Percentiles rank a stretch among this genome's conserved stretches.
Evolutionary conservation across 176 grass and related monocot genomes (phyloP).

Genomic region (Carex littledalei): DNA sequence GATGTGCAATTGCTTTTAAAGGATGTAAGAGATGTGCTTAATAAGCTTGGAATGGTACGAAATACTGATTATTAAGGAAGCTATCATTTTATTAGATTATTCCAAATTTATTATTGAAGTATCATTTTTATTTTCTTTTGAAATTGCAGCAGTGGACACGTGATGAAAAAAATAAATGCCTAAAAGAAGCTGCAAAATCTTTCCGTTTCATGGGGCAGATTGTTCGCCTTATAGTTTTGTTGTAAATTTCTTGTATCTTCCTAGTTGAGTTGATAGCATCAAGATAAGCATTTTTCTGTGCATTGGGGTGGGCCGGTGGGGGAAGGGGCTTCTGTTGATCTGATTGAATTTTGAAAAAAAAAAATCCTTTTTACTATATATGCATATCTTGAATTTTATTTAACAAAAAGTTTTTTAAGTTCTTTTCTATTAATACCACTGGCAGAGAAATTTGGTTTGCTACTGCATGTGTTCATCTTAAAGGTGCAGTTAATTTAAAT

Average conservation of each 20-base stretch:
- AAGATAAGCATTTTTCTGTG: not conserved
- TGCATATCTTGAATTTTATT: not conserved
- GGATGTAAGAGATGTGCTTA: constrained; percentile 63
- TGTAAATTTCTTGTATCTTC: constrained; percentile 8
- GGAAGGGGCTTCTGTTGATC: not conserved
- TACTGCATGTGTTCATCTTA: not conserved
- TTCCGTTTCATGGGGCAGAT: constrained; percentile 64
- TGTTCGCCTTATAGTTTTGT: constrained; percentile 62
- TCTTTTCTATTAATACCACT: not conserved
- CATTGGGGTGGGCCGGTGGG: not conserved
- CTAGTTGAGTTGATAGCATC: not conserved
- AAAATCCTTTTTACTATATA: not conserved
- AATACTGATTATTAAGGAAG: constrained; percentile 12
- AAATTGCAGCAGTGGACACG: constrained; percentile 75
- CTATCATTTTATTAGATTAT: constrained; percentile 11
- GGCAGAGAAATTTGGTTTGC: not conserved
- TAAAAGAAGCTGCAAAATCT: constrained; percentile 75
- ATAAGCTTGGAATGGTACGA: constrained; percentile 71
- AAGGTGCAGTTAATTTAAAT: not conserved
- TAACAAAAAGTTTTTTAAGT: not conserved
- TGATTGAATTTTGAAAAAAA: not conserved
- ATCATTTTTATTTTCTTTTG: not conserved
- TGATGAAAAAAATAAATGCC: constrained; percentile 70
- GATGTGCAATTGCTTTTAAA: constrained; percentile 66
- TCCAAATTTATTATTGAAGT: not conserved